Evolutionary conservation across 805 yeast species (phyloP), one percentile per base, ranked within the genome.

Genomic region (Myxozyma neotropica): DNA sequence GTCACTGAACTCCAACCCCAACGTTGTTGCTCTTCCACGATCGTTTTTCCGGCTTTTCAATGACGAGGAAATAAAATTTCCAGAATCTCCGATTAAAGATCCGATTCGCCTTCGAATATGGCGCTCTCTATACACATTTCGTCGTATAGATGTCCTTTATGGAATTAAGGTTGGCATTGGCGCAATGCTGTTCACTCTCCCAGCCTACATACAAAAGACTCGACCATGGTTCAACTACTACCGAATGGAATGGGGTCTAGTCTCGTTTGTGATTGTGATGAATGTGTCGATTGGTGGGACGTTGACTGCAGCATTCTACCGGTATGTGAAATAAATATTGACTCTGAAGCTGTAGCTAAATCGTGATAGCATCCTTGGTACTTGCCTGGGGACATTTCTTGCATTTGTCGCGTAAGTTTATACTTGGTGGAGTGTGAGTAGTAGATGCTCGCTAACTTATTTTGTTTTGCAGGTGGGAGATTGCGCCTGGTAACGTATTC

Each of bases 281-380:
- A 87, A 86, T 67, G 88, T 88, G 68, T 86, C 92, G 0, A 75
- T 88, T 4, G 96, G 96, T 8, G 95, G 95, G 0, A 89, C 96
- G 0, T 81, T 88, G 10, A 83, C 85, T 84, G 86, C 94, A 0
- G 85, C 50, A 13, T 39, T 84, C 3, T 84, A 84, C 65, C 85
- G 88, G 87, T 51, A 43, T 3, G 48, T 21, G 13, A 3, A 12
- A 75, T 88, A 67, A 29, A 12, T 19, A 43, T 8, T 5, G 33
- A 17, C 31, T 3, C 3, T 23, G 31, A 4, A 2, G 15, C n/a
- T 10, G 2, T 2, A 10, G 21, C 38, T 29, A 19, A 46, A 10
- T 10, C n/a, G 21, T 38, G 42, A n/a, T 10, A 69, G 79, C 3
- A 77, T 89, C 56, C 61, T 85, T 26, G 96, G 96, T 0, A 89